These are phyloP conservation scores for Penicillium waksmanii DNA, from an alignment of 495 filamentous ascomycete species.

Conservation along the genomic window DNA sequence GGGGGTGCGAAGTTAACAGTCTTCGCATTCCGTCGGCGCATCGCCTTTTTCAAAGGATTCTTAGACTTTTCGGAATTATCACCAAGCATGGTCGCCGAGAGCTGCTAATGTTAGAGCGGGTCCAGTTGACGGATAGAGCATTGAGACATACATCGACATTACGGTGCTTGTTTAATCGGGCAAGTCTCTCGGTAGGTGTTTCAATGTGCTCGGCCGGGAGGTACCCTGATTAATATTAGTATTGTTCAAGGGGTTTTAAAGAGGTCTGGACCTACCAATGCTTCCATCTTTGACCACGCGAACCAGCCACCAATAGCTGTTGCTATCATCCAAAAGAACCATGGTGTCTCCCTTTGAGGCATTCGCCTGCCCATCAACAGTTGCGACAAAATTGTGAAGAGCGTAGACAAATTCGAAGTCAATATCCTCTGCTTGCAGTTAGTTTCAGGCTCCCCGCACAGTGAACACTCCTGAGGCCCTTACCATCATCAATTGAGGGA, in stretches of 20 bases:
- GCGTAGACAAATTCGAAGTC: constrained; percentile 99
- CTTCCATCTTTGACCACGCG: constrained; percentile 95
- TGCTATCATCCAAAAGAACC: constrained; percentile 99
- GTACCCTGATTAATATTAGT: constrained; percentile 66
- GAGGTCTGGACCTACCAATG: constrained; percentile 67
- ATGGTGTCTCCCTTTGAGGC: constrained; percentile 98
- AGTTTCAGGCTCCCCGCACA: constrained; percentile 42
- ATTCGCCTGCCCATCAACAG: constrained; percentile 97
- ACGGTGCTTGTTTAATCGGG: constrained; percentile 93
- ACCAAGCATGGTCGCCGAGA: constrained; percentile 92
- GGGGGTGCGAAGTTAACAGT: constrained; percentile 85
- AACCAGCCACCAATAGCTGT: constrained; percentile 99
- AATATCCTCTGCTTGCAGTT: constrained; percentile 90
- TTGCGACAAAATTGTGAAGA: constrained; percentile 95
- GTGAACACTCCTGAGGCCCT: constrained; percentile 46
- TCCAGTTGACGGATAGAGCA: neutral
- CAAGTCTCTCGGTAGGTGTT: constrained; percentile 92
- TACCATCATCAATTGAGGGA: constrained; percentile 98
- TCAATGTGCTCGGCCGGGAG: constrained; percentile 98
- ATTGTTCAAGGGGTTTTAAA: constrained; percentile 2
- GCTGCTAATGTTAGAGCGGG: constrained; percentile 49
- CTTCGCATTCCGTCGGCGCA: constrained; percentile 84
- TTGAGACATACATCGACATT: constrained; percentile 84
- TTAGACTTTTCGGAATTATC: constrained; percentile 88
- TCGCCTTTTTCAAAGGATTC: constrained; percentile 86